These are phyloP conservation scores for Parascedosporium putredinis DNA, from an alignment of 2,329 filamentous ascomycete genomes.

Conservation along the genomic window DNA sequence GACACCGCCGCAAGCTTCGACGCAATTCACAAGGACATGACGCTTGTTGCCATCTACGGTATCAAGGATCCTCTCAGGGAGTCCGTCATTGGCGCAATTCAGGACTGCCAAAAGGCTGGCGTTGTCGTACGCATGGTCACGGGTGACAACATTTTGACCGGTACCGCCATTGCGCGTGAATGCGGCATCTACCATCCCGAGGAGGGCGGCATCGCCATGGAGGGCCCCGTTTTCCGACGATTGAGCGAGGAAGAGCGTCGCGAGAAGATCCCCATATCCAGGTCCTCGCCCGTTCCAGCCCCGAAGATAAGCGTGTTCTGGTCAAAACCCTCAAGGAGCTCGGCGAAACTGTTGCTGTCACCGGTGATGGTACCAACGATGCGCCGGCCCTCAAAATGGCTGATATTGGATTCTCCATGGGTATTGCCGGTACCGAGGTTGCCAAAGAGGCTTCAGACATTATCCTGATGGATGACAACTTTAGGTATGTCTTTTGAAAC, in stretches of 20 bases:
- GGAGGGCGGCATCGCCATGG: constrained; percentile 51
- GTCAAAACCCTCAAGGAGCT: constrained; percentile 49
- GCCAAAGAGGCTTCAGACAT: constrained; percentile 54
- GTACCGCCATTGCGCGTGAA: constrained; percentile 60
- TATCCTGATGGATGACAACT: constrained; percentile 50
- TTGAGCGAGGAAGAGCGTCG: constrained; percentile 50
- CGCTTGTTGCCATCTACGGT: constrained; percentile 59
- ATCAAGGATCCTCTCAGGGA: constrained; percentile 60
- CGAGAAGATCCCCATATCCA: constrained; percentile 46
- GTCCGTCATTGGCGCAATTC: constrained; percentile 54
- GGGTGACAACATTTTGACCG: constrained; percentile 61
- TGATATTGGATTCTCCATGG: constrained; percentile 55
- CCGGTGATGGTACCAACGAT: constrained; percentile 54
- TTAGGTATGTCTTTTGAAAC: constrained; percentile 16
- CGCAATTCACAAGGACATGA: constrained; percentile 50
- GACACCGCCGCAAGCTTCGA: constrained; percentile 45
- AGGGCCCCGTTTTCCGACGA: constrained; percentile 56
- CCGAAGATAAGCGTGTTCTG: constrained; percentile 55
- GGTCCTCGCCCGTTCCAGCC: constrained; percentile 54
- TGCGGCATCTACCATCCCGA: constrained; percentile 54
- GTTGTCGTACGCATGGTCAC: constrained; percentile 65
- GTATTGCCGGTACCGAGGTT: constrained; percentile 51
- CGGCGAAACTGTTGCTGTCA: constrained; percentile 48
- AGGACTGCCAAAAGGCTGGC: constrained; percentile 52
- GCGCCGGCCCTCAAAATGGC: constrained; percentile 50